Evolutionary conservation across 495 filamentous ascomycete genomes (phyloP), one percentile per base, ranked within the genome.

Genomic region (Tuber indicum): DNA sequence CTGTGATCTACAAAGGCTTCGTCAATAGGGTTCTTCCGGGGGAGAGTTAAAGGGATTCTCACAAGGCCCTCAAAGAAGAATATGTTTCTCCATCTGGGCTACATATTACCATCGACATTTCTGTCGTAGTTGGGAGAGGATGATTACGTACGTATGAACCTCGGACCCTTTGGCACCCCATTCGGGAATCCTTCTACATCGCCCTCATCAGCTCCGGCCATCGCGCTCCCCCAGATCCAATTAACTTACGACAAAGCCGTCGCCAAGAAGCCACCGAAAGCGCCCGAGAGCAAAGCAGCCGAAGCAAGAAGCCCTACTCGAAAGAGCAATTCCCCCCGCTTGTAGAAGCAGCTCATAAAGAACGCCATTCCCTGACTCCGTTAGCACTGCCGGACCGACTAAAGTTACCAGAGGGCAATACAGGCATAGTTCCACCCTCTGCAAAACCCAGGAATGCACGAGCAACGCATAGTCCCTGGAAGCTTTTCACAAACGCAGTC

Each of bases 261-360:
- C 23, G 92, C 92, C 26, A 94, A 84, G 49, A 93, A 87, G 1
- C 92, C 92, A 74, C 92, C 92, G 83, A 94, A 94, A 0, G 92
- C 92, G 58, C 92, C 92, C 2, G 92, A 92, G 16, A 94, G 84
- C 6, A 90, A 90, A 1, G 91, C 91, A 19, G 91, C 89, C 74
- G 89, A 90, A 76, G 94, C 93, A 84, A 95, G 94, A 1, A 94
- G 85, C 17, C 92, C 90, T 52, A 94, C 88, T 0, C 92, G 89
- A 80, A 81, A 81, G n/a, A 82, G 62, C 74, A 88, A 87, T 81
- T 94, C 92, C 43, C 88, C 88, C 26, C 92, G 86, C 80, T 91
- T 91, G 77, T 94, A 95, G 91, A 92, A 94, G 90, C 93, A 93
- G 1, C 90, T 92, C n/a, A 95, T 87, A 80, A 93, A 93, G 83